Base-by-base conservation (phyloP, 345 rosid species). In the Mercurialis annua region DNA sequence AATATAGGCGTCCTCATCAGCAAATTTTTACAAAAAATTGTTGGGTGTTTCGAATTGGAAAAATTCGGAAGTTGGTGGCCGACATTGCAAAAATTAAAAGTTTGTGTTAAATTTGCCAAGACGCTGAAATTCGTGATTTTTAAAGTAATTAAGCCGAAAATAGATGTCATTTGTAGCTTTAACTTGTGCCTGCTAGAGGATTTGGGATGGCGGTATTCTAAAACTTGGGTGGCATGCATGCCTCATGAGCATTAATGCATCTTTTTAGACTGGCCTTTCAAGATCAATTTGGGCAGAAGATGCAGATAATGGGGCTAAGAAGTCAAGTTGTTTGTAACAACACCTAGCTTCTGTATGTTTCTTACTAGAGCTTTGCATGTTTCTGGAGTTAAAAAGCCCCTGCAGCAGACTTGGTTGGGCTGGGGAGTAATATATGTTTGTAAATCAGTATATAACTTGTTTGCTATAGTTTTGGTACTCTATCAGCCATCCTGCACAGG, bases 401-500 rank as follows among this genome's bases (percentile, higher is more conserved):
- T 71, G 84, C 81, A 67, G 88, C 87, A 73, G 88, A 80, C 72
- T 66, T 80, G 81, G 84, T 66, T 80, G 81, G 84, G 81, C 78
- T 77, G 74, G 75, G 85, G 77, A 81, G 78, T 79, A 68, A n/a
- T 83, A 80, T 80, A 74, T 80, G 75, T 79, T 77, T 78, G 73
- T 85, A 84, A 80, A 74, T 88, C 82, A 75, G 56, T 81, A 66
- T 81, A 66, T 85, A 76, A 68, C 80, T 69, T 86, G 59, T 79
- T 66, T 85, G 81, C 78, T 81, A 76, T 86, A 82, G 74, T 76
- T 76, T 55, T 81, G 81, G 69, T 85, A 73, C 83, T 74, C 81
- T 83, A 81, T 79, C 92, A 82, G 74, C 96, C 71, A 78, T 81
- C 82, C 78, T 83, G 83, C 92, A 73, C 85, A 81, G 86, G 71